A percentile compares a stretch with the other conserved stretches of the same genome.
phyloP scores from a whole-genome alignment of 805 yeast genomes.

The Candida patagonica region DNA sequence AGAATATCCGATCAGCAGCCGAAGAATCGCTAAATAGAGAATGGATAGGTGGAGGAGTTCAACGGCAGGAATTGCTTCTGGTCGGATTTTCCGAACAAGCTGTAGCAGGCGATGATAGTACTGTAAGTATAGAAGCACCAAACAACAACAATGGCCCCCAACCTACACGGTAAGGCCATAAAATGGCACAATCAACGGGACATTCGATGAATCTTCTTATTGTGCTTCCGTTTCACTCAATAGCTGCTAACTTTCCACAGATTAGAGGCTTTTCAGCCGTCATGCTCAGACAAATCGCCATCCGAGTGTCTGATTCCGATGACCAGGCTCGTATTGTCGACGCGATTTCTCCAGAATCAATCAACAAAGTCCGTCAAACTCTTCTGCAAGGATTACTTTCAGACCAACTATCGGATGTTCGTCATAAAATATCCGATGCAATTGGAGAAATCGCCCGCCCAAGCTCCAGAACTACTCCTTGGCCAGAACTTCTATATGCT shows the following conservation, averaged over 20 bases:
- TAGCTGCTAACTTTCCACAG: conserved; percentile 14
- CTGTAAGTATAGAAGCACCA: conserved; percentile 2
- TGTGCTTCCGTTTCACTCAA: no score
- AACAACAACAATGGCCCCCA: background rate
- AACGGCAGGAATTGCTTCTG: conserved; percentile 60
- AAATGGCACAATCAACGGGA: background rate
- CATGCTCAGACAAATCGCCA: conserved; percentile 71
- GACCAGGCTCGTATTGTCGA: conserved; percentile 72
- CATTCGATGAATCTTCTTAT: no score
- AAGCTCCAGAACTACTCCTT: conserved; percentile 31
- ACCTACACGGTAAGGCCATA: background rate
- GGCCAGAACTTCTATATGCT: conserved; percentile 78
- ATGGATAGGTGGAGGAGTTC: conserved; percentile 51
- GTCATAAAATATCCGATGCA: conserved; percentile 91
- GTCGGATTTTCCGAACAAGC: conserved; percentile 78
- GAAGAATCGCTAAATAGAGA: conserved; percentile 62
- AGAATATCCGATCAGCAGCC: conserved; percentile 63
- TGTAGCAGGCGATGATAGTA: conserved; percentile 39
- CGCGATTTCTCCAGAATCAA: conserved; percentile 47
- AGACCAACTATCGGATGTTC: conserved; percentile 59
- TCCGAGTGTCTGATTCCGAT: conserved; percentile 33
- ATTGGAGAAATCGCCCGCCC: conserved; percentile 82
- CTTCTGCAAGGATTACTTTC: conserved; percentile 63
- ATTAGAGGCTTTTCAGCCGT: conserved; percentile 69
- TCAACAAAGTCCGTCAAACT: conserved; percentile 51